Percentiles rank a stretch among this genome's conserved stretches.
phyloP scores from a whole-genome alignment of 352 stramenopile genomes.

The Phytophthora quininea region DNA sequence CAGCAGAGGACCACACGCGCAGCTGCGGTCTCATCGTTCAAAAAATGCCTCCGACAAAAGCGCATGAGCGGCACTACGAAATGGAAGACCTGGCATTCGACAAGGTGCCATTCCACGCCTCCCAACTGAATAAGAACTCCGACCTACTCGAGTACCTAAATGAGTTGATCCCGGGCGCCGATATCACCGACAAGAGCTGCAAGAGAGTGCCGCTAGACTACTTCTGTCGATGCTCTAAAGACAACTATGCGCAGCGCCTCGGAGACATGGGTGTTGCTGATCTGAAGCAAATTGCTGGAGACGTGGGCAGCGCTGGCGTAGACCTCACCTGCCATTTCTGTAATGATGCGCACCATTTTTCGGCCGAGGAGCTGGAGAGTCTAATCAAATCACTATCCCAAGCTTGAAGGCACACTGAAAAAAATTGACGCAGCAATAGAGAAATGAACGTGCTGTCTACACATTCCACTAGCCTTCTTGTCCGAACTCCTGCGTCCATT shows the following conservation, averaged over 20 bases:
- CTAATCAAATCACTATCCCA: conserved; percentile 39
- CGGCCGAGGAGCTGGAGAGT: conserved; percentile 47
- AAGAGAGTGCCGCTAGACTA: conserved; percentile 78
- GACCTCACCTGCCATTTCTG: conserved; percentile 87
- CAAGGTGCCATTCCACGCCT: conserved; percentile 48
- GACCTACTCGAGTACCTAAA: conserved; percentile 79
- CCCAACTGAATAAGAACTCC: conserved; percentile 52
- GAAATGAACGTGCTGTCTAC: conserved; percentile 29
- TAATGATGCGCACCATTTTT: conserved; percentile 81
- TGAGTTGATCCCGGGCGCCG: conserved; percentile 71
- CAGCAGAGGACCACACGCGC: conserved; percentile 49
- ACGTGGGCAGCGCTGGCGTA: conserved; percentile 59
- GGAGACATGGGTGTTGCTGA: conserved; percentile 57
- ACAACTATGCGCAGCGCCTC: conserved; percentile 60
- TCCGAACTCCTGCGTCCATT: conserved; percentile 99
- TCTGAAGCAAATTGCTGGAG: conserved; percentile 54
- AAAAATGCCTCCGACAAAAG: conserved; percentile 70
- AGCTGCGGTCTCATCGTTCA: conserved; percentile 84
- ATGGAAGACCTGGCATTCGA: conserved; percentile 72
- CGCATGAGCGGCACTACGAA: conserved; percentile 64
- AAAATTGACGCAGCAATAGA: conserved; percentile 29
- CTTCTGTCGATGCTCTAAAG: conserved; percentile 85
- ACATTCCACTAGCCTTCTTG: conserved; percentile 92
- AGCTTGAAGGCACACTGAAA: conserved; percentile 20
- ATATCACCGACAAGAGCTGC: conserved; percentile 61